A percentile compares a stretch with the other conserved stretches of the same genome.
These are phyloP conservation scores for Salix suchowensis DNA, from an alignment of 345 rosid species.

Conservation along the genomic window DNA sequence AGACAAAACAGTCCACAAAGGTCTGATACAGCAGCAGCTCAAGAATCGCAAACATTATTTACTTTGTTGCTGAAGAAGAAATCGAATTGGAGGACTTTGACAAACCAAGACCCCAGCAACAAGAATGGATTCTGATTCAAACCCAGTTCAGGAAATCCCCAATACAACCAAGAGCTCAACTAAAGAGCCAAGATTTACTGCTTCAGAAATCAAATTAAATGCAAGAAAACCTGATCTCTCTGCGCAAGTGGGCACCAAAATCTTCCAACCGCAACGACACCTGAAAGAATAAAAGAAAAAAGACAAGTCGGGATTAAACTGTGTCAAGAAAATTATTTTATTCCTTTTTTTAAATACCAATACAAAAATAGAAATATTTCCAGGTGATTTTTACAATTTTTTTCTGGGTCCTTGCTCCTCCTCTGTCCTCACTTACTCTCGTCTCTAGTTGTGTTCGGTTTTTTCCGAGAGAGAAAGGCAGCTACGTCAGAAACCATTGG, in stretches of 20 bases:
- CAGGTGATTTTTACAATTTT: not conserved
- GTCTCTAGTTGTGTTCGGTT: not conserved
- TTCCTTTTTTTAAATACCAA: conserved; percentile 4
- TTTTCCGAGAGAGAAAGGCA: not conserved
- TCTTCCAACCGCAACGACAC: conserved; percentile 14
- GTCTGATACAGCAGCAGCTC: not conserved
- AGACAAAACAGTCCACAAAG: not conserved
- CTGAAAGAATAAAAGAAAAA: conserved; percentile 9
- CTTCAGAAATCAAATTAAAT: conserved; percentile 20
- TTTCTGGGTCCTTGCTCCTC: conserved; percentile 24
- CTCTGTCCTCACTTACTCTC: not conserved
- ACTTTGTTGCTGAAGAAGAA: not conserved
- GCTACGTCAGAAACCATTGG: not conserved
- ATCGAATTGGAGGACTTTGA: not conserved
- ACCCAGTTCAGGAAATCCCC: conserved; percentile 30
- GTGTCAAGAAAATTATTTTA: not conserved
- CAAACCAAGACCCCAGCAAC: conserved; percentile 18
- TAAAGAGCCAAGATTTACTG: conserved; percentile 18
- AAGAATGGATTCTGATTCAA: conserved; percentile 26
- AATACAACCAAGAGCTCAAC: conserved; percentile 13
- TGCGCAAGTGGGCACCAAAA: conserved; percentile 14
- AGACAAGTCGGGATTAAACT: conserved; percentile 8
- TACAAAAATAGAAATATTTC: not conserved
- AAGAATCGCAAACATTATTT: not conserved
- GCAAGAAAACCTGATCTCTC: conserved; percentile 5